Base-by-base conservation (phyloP, 2,329 filamentous ascomycete species). In the Arthrinium phaeospermum region DNA sequence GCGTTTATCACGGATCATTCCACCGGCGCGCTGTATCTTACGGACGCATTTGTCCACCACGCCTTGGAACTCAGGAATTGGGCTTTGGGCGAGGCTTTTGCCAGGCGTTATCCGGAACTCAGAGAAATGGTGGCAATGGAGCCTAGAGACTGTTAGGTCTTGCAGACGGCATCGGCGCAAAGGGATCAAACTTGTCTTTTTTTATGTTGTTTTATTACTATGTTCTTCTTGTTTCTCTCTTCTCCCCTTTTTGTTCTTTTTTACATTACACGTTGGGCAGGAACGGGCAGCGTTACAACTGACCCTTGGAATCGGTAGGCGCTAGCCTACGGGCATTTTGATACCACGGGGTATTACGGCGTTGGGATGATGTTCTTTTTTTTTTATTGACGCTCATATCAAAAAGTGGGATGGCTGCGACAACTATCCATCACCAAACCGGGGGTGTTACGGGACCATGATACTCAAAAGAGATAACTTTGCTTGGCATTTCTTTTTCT, bases 101-200 rank as follows among this genome's bases (percentile, higher is more conserved):
- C 72, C 53, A 72, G 75, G 73, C 77, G 78, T 73, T 80, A 79
- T 74, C 77, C 77, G 51, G 77, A 78, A 67, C 73, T 80, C 51
- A 72, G 72, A 57, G 71, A 75, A 61, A 67, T 76, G 70, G 75
- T 75, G 68, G 72, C 73, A 72, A 71, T 76, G 49, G 70, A 70
- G 67, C 45, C 45, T 27, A 34, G 47, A 13, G 67, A 49, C 67
- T 69, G 13, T 37, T 69, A 69, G 47, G 67, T 49, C 67, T 37
- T 22, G 44, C 37, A 49, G 45, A 16, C 19, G 45, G 67, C 45
- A 46, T 22, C 30, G 67, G 67, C 45, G 67, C 67, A 49, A 34
- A 34, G 8, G 57, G 57, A 47, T 49, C 45, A 37, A 27, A 30
- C 10, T 49, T 68, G 16, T 37, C 22, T 49, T 49, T 49, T 49